phyloP scores from a whole-genome alignment of 1,284 basidiomycete species.

The Irpex lacteus region DNA sequence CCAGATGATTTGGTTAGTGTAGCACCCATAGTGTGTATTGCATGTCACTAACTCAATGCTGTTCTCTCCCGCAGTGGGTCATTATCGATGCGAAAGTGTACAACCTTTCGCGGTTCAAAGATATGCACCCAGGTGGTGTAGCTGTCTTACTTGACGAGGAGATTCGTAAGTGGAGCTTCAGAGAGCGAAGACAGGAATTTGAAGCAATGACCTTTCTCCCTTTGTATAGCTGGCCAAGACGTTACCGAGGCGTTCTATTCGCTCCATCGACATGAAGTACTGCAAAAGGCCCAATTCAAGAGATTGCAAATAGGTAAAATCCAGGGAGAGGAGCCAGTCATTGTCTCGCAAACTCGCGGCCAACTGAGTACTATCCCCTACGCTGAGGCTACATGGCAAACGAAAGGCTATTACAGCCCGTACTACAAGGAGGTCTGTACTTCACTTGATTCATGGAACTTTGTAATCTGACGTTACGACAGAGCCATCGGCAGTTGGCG shows the following conservation, averaged over 20 bases:
- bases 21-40: slow-evolving; percentile 14
- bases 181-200: slow-evolving; percentile 29
- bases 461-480: background rate
- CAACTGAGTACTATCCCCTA: slow-evolving; percentile 74
- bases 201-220: background rate
- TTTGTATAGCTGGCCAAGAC: slow-evolving; percentile 60
- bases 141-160: slow-evolving; percentile 73
- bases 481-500: slow-evolving; percentile 51
- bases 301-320: slow-evolving; percentile 72
- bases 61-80: slow-evolving; percentile 58
- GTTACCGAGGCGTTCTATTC: slow-evolving; percentile 85
- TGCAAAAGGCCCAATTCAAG: slow-evolving; percentile 70
- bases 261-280: slow-evolving; percentile 79
- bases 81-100: slow-evolving; percentile 84
- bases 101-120: slow-evolving; percentile 75
- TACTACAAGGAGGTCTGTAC: slow-evolving; percentile 56
- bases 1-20: slow-evolving; percentile 49
- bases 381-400: slow-evolving; percentile 80
- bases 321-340: slow-evolving; percentile 60
- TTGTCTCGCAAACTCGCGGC: slow-evolving; percentile 50
- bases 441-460: background rate
- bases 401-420: slow-evolving; percentile 63
- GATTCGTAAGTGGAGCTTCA: slow-evolving; percentile 41
- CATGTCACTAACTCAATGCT: background rate
- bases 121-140: slow-evolving; percentile 82